A percentile compares a stretch with the other conserved stretches of the same genome.
Evolutionary conservation across 192 early-diverging fungal species (phyloP).

Genomic region (Chytriomyces sp.): DNA sequence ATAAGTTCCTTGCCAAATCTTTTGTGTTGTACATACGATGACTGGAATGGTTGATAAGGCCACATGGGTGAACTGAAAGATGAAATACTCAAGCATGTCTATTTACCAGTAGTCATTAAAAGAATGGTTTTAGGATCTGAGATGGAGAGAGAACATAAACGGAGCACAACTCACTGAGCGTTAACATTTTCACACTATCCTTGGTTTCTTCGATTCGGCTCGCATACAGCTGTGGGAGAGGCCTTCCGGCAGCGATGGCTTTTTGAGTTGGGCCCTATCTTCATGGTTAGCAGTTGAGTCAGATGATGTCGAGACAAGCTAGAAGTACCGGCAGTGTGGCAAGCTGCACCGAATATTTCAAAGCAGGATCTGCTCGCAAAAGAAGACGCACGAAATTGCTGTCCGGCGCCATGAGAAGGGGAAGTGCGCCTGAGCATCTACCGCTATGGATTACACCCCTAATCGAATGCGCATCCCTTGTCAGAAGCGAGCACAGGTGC

Average conservation of each 20-base stretch:
- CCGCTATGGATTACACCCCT: neutral
- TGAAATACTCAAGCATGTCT: slow-evolving; percentile 54
- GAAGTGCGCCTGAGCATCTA: neutral
- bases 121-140: neutral
- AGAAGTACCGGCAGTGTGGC: neutral
- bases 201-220: neutral
- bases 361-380: neutral
- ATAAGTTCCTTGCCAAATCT: too few relatives aligned
- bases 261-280: neutral
- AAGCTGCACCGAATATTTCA: neutral
- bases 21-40: neutral
- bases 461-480: too few relatives aligned
- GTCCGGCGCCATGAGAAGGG: neutral
- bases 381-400: neutral
- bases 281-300: neutral
- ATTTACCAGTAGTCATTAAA: neutral
- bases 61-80: slow-evolving; percentile 45
- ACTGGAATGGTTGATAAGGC: slow-evolving; percentile 14
- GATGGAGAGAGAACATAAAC: neutral
- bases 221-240: neutral
- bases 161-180: neutral
- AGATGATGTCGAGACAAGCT: neutral
- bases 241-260: neutral
- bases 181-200: neutral
- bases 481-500: too few relatives aligned